These are phyloP conservation scores for Gossypium laxum DNA, from an alignment of 441 rosid species.

Conservation along the genomic window DNA sequence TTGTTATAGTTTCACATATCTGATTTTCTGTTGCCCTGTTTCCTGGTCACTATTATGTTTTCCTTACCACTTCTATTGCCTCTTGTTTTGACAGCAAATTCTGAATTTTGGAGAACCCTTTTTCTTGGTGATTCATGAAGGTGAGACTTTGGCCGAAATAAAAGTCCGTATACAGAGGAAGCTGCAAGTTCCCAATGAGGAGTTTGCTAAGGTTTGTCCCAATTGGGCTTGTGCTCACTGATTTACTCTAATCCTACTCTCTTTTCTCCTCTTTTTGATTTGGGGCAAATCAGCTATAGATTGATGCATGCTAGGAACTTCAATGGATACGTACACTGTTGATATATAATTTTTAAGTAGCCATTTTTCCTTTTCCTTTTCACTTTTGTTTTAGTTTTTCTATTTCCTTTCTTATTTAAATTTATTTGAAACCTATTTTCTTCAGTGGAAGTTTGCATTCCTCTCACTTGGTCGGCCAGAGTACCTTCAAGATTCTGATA, in stretches of 20 bases:
- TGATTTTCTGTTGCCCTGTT: not conserved
- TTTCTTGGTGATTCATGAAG: conserved; percentile 37
- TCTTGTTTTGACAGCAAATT: conserved; percentile 24
- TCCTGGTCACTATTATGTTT: not conserved
- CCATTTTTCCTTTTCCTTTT: not conserved
- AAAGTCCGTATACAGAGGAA: conserved; percentile 40
- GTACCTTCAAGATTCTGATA: conserved; percentile 39
- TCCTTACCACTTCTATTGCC: not conserved
- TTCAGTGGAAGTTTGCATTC: conserved; percentile 46
- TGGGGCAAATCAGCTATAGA: not conserved
- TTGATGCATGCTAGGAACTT: not conserved
- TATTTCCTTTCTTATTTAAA: not conserved
- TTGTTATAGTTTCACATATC: not conserved
- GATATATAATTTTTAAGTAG: not conserved
- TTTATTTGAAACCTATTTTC: conserved; percentile 7
- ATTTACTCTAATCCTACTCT: not conserved
- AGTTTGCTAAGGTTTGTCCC: conserved; percentile 33
- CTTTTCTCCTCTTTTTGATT: not conserved
- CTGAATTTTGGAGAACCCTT: conserved; percentile 49
- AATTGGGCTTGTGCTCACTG: not conserved
- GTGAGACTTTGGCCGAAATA: conserved; percentile 37
- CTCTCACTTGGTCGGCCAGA: conserved; percentile 43
- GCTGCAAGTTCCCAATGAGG: conserved; percentile 42
- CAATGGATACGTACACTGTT: not conserved
- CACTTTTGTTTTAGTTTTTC: not conserved